A percentile compares a stretch with the other conserved stretches of the same genome.
phyloP scores from a whole-genome alignment of 2,329 filamentous ascomycete genomes.

The Plenodomus biglobosus region DNA sequence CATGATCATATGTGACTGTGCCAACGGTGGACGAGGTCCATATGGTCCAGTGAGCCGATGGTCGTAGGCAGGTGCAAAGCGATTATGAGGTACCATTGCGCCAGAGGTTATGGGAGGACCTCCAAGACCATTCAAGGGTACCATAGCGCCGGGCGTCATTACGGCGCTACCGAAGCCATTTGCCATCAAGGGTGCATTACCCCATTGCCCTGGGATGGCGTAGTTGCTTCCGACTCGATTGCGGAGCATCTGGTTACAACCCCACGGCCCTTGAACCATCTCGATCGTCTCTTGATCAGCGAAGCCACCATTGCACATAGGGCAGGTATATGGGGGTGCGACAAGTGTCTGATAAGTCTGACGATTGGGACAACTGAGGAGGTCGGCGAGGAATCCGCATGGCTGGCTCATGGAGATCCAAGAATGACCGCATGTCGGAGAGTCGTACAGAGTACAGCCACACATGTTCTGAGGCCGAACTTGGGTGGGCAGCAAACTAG shows the following conservation, averaged over 20 bases:
- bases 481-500: background rate
- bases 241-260: conserved; percentile 36
- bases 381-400: conserved; percentile 46
- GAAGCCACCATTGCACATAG: conserved; percentile 32
- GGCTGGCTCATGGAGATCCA: conserved; percentile 53
- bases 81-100: conserved; percentile 13
- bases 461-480: conserved; percentile 47
- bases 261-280: conserved; percentile 38
- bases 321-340: conserved; percentile 32
- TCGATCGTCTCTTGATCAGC: conserved; percentile 33
- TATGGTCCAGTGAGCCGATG: conserved; percentile 26
- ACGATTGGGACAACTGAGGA: conserved; percentile 47
- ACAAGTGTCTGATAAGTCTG: conserved; percentile 30
- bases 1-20: conserved; percentile 3
- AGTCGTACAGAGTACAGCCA: conserved; percentile 49
- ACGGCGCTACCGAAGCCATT: conserved; percentile 13
- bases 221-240: conserved; percentile 30
- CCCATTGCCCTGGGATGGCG: conserved; percentile 30
- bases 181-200: conserved; percentile 16
- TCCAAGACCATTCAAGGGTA: conserved; percentile 11
- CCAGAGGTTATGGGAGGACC: conserved; percentile 11
- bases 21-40: conserved; percentile 8
- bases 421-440: conserved; percentile 50
- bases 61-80: conserved; percentile 14
- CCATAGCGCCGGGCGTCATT: conserved; percentile 14